Percentiles rank a stretch among this genome's conserved stretches.
Conservation (phyloP, 192 early-diverging fungal species). For the Rhizoclosmatium sp. region DNA sequence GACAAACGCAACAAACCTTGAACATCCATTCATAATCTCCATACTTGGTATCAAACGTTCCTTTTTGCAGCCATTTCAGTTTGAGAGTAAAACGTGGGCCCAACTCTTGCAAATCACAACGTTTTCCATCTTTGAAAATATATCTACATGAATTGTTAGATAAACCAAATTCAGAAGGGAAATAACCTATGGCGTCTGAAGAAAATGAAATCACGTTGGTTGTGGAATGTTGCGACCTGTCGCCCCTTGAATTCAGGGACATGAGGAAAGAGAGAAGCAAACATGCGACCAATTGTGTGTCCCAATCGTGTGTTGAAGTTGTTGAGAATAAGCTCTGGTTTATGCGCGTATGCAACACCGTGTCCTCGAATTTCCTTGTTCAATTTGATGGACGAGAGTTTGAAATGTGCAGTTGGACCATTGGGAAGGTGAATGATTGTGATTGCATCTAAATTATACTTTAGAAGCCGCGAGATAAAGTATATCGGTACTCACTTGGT, state of each 20-base stretch:
- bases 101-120: slow-evolving; percentile 87
- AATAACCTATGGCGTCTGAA: slow-evolving; percentile 88
- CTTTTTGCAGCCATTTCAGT: slow-evolving; percentile 93
- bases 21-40: slow-evolving; percentile 98
- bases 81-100: slow-evolving; percentile 96
- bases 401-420: slow-evolving; percentile 97
- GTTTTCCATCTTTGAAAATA: slow-evolving; percentile 81
- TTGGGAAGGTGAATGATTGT: slow-evolving; percentile 95
- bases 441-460: slow-evolving; percentile 69
- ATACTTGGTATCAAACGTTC: slow-evolving; percentile 84
- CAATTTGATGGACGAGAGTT: slow-evolving; percentile 81
- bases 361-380: slow-evolving; percentile 83
- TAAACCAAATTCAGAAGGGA: neutral
- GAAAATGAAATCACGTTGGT: slow-evolving; percentile 99
- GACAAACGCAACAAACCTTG: slow-evolving; percentile 57
- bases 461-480: slow-evolving; percentile 8
- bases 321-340: slow-evolving; percentile 97
- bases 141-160: slow-evolving; percentile 62
- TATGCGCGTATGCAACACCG: slow-evolving; percentile 77
- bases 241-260: slow-evolving; percentile 95
- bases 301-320: slow-evolving; percentile 96
- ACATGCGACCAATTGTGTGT: slow-evolving; percentile 95
- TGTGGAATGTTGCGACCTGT: slow-evolving; percentile 96
- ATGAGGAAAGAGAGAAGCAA: slow-evolving; percentile 96
- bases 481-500: slow-evolving; percentile 68